phyloP scores from a whole-genome alignment of 1,284 basidiomycete genomes.

The Austroboletus novae-zelandiae region DNA sequence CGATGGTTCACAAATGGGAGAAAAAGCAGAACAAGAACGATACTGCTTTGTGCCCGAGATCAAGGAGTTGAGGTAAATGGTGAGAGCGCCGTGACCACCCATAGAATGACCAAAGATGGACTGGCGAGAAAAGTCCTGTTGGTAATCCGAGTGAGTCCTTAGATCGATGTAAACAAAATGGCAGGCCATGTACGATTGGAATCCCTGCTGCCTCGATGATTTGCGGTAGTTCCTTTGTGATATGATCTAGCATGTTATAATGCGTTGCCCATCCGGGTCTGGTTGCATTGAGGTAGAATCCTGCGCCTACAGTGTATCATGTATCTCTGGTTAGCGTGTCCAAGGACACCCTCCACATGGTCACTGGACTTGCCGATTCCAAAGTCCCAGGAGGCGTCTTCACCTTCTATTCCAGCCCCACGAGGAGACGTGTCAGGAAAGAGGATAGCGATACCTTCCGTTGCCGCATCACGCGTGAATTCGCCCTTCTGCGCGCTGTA shows the following conservation, averaged over 20 bases:
- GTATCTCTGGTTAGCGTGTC: constrained; percentile 2
- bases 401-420: constrained; percentile 86
- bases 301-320: constrained; percentile 58
- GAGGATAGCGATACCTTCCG: constrained; percentile 85
- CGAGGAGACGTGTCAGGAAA: constrained; percentile 97
- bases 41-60: constrained; percentile 59
- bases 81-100: constrained; percentile 96
- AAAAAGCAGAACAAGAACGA: constrained; percentile 90
- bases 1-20: constrained; percentile 90
- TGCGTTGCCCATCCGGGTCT: constrained; percentile 75
- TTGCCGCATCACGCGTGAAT: constrained; percentile 78
- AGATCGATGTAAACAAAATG: neutral
- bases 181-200: constrained; percentile 50
- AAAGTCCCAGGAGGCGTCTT: constrained; percentile 90
- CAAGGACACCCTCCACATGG: neutral
- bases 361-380: constrained; percentile 57
- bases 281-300: constrained; percentile 92
- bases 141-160: constrained; percentile 2
- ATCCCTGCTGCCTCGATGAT: constrained; percentile 69
- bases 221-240: constrained; percentile 80
- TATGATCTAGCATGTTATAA: constrained; percentile 89
- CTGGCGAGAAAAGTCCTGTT: constrained; percentile 64
- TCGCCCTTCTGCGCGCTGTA: constrained; percentile 83
- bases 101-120: constrained; percentile 83
- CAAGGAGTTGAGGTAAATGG: constrained; percentile 78